Evolutionary conservation across 805 yeast genomes (phyloP), one percentile per base, ranked within the genome.

Genomic region (Suhomyces sp.): DNA sequence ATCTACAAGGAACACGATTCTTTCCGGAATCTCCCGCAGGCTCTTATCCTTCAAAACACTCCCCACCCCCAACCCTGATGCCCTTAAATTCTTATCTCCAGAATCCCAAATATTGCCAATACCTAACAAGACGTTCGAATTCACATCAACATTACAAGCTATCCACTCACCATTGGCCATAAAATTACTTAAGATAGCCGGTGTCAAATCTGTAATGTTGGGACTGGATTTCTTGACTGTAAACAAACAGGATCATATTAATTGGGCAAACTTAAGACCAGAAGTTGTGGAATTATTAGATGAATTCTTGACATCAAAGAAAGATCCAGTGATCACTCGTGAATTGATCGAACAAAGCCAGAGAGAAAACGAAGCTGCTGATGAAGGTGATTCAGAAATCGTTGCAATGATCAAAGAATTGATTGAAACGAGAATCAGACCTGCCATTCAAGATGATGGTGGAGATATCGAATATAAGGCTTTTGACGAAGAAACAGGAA

Each of bases 381-480:
- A 57, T 8, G 95, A 83, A 31, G 60, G 63, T 24, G 73, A 67
- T 42, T 48, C 57, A 19, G 98, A 91, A 61, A 77, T 88, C 2
- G 83, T 88, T 28, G 79, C 85, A 19, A 83, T 90, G 83, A 88
- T 93, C 52, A 85, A 88, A 50, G 98, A 93, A 55, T 72, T 93
- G 38, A 82, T 95, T 38, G 95, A 85, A 42, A 93, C 98, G 2
- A 79, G 97, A 56, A 90, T 93, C 33, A 81, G 96, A 54, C 99
- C 99, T 1, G 96, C 98, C 1, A 88, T 93, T 39, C 95, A 88
- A 65, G 99, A 93, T 53, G 99, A 93, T 53, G 99, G 99, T 43
- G 99, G 99, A 21, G 98, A 93, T 54, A 81, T 93, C 43, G 90
- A 87, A 50, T 95, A 80, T 58, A 75, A 85, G 40, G 93, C 87